Percentiles rank a stretch among this genome's conserved stretches.
These are phyloP conservation scores for Amanita pallidorosea DNA, from an alignment of 768 basidiomycete genomes.

Conservation along the genomic window DNA sequence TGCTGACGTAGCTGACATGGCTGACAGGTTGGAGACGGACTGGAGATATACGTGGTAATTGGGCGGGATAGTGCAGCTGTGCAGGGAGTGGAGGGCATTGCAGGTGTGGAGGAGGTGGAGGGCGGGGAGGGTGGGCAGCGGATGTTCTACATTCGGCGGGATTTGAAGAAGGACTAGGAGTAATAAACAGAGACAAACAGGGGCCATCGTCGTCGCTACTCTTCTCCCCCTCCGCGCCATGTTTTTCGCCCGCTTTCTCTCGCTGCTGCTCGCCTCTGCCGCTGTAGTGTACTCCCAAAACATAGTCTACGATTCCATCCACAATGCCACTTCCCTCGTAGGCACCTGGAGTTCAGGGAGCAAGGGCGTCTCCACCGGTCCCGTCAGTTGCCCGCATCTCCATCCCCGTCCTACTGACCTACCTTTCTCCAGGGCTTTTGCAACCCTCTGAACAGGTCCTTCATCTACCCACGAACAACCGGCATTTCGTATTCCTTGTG, in stretches of 20 bases:
- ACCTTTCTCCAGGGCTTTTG: constrained; percentile 56
- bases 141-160: constrained; percentile 64
- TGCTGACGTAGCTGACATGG: neutral
- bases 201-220: constrained; percentile 13
- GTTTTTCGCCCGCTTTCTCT: constrained; percentile 27
- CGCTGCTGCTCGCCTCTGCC: constrained; percentile 28
- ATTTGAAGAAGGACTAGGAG: constrained; percentile 71
- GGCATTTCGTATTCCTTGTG: constrained; percentile 89
- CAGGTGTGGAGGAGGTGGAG: constrained; percentile 55
- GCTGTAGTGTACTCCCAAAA: constrained; percentile 23
- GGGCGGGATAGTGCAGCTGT: constrained; percentile 49
- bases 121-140: constrained; percentile 56
- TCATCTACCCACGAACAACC: constrained; percentile 76
- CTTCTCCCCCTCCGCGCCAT: constrained; percentile 22
- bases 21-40: constrained; percentile 81
- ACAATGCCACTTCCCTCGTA: constrained; percentile 58
- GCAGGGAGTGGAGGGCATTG: constrained; percentile 44
- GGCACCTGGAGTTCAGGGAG: constrained; percentile 89
- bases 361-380: constrained; percentile 65
- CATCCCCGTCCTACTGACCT: constrained; percentile 7
- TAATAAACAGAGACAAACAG: constrained; percentile 12
- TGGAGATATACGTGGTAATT: constrained; percentile 85
- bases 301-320: constrained; percentile 30
- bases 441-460: constrained; percentile 71
- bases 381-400: constrained; percentile 41